Evolutionary conservation across 768 basidiomycete species (phyloP).

Genomic region (Russula ochroleuca): DNA sequence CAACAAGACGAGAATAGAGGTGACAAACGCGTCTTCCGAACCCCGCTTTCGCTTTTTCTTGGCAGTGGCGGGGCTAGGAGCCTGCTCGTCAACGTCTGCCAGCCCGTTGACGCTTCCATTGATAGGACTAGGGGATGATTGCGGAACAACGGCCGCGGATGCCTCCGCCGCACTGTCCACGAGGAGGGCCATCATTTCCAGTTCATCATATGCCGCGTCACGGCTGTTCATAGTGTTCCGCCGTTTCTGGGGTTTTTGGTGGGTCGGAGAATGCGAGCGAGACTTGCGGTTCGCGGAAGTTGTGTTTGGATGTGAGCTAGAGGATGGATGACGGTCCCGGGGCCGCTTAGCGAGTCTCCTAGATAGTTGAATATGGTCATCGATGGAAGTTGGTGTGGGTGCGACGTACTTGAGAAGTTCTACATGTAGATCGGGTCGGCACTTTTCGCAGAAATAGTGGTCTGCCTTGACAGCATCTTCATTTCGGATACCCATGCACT

Average conservation of each 20-base stretch:
- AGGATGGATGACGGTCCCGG: slow-evolving; percentile 54
- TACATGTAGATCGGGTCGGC: slow-evolving; percentile 79
- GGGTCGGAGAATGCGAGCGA: slow-evolving; percentile 68
- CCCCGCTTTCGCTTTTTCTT: slow-evolving; percentile 70
- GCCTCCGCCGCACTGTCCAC: slow-evolving; percentile 74
- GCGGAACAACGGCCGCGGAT: slow-evolving; percentile 57
- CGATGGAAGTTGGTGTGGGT: slow-evolving; percentile 21
- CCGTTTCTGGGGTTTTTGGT: slow-evolving; percentile 69
- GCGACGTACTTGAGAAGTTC: slow-evolving; percentile 72
- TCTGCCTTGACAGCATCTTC: slow-evolving; percentile 67
- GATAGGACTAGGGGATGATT: slow-evolving; percentile 39
- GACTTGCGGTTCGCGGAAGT: slow-evolving; percentile 50
- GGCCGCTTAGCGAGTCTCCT: slow-evolving; percentile 70
- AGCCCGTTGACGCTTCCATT: slow-evolving; percentile 38
- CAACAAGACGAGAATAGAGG: not conserved
- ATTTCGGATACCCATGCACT: slow-evolving; percentile 89
- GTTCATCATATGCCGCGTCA: slow-evolving; percentile 83
- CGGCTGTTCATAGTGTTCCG: slow-evolving; percentile 98
- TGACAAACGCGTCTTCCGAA: slow-evolving; percentile 66
- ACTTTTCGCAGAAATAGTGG: slow-evolving; percentile 93
- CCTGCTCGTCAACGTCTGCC: slow-evolving; percentile 44
- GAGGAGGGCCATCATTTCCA: slow-evolving; percentile 54
- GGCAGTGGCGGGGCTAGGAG: slow-evolving; percentile 41
- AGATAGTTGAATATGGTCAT: slow-evolving; percentile 21
- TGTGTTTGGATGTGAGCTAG: slow-evolving; percentile 35